phyloP scores from a whole-genome alignment of 1,284 basidiomycete species.

The Sporisorium sorghi region DNA sequence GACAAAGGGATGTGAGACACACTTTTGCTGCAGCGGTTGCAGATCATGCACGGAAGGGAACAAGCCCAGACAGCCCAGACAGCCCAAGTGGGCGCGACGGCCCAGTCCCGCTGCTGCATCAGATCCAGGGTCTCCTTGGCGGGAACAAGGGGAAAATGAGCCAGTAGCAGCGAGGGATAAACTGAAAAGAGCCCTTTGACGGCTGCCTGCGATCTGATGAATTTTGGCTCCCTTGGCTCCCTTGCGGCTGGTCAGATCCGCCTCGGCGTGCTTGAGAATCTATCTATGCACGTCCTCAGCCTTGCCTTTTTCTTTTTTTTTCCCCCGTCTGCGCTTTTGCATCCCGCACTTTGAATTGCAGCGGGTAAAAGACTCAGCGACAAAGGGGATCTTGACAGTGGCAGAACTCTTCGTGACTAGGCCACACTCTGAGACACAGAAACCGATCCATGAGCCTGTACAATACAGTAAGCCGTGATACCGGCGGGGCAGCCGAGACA shows the following conservation, averaged over 20 bases:
- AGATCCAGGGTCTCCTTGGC: not conserved
- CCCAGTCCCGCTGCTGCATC: not conserved
- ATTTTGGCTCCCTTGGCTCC: too few species aligned
- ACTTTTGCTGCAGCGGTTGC: too few species aligned
- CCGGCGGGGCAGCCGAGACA: slow-evolving; percentile 4
- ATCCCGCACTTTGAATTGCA: not conserved
- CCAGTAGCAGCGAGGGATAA: too few species aligned
- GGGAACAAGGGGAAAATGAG: too few species aligned
- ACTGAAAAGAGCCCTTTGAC: too few species aligned
- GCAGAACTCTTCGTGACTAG: not conserved
- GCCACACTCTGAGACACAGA: not conserved
- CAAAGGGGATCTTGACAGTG: not conserved
- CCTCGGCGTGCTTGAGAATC: slow-evolving; percentile 6
- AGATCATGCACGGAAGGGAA: not conserved
- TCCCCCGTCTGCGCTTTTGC: not conserved
- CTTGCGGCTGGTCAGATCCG: too few species aligned
- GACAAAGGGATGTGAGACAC: not conserved
- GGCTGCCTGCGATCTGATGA: too few species aligned
- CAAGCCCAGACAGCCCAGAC: too few species aligned
- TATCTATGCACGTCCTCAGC: not conserved
- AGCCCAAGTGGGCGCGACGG: not conserved
- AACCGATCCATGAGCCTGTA: too few species aligned
- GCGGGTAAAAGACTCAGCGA: not conserved
- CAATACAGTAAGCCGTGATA: not conserved
- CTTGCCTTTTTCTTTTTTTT: not conserved